A percentile compares a stretch with the other conserved stretches of the same genome.
Evolutionary conservation across 192 early-diverging fungal genomes (phyloP).

Genomic region (Coemansia sp.): DNA sequence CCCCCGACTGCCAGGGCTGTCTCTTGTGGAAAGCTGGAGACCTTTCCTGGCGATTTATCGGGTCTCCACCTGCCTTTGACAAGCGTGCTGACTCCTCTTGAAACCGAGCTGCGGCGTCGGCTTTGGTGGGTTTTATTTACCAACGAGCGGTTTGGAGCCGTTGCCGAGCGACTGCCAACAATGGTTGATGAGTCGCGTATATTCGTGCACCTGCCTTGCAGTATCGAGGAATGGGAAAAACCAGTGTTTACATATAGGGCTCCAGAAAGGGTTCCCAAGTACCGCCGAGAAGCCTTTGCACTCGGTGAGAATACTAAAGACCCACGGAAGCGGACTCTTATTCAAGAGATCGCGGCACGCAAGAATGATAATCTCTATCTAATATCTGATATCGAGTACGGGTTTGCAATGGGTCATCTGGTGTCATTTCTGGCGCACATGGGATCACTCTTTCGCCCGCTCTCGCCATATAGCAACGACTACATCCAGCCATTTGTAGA

Average conservation of each 20-base stretch:
- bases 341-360: conserved; percentile 35
- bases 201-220: conserved; percentile 51
- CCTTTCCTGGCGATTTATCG: conserved; percentile 44
- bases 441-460: conserved; percentile 49
- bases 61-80: conserved; percentile 39
- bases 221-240: conserved; percentile 43
- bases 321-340: conserved; percentile 19
- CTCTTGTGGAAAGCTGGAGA: conserved; percentile 23
- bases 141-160: conserved; percentile 52
- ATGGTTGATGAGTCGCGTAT: conserved; percentile 52
- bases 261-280: conserved; percentile 35
- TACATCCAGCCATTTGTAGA: conserved; percentile 38
- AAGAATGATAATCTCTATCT: conserved; percentile 46
- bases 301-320: conserved; percentile 24
- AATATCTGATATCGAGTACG: conserved; percentile 55
- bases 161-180: conserved; percentile 50
- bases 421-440: conserved; percentile 52
- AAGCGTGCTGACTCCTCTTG: conserved; percentile 39
- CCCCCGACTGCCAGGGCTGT: conserved; percentile 20
- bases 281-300: conserved; percentile 35
- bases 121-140: conserved; percentile 55
- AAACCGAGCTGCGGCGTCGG: conserved; percentile 47
- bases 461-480: conserved; percentile 53
- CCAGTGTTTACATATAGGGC: conserved; percentile 46
- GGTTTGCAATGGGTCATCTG: conserved; percentile 55